Conservation (phyloP, 2,329 filamentous ascomycete species). For the Emericellopsis cladophorae region DNA sequence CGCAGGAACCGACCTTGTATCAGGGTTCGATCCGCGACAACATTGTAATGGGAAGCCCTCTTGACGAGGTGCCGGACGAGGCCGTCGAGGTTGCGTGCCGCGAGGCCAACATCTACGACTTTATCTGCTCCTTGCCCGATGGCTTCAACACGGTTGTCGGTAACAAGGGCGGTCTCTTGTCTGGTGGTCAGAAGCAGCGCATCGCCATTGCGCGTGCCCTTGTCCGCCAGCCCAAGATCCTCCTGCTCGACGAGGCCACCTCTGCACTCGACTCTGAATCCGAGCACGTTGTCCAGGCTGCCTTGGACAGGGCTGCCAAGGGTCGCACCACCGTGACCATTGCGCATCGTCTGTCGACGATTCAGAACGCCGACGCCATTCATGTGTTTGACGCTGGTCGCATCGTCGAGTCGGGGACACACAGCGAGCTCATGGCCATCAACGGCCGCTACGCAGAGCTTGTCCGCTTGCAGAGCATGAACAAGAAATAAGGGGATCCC, state of each 20-base stretch:
- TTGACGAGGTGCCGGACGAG: constrained; percentile 67
- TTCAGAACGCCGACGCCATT: constrained; percentile 87
- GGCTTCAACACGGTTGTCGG: constrained; percentile 93
- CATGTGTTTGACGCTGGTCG: constrained; percentile 87
- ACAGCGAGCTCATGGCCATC: constrained; percentile 56
- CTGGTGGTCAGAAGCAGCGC: constrained; percentile 92
- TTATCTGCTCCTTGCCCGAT: constrained; percentile 69
- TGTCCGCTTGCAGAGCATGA: constrained; percentile 59
- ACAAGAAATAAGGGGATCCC: not conserved
- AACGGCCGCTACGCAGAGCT: constrained; percentile 67
- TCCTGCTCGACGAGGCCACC: constrained; percentile 90
- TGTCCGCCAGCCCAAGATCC: constrained; percentile 79
- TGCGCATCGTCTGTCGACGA: constrained; percentile 81
- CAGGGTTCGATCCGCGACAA: constrained; percentile 81
- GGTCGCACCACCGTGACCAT: constrained; percentile 88
- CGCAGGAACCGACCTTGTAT: constrained; percentile 87
- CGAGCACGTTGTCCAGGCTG: constrained; percentile 65
- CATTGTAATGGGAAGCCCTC: constrained; percentile 72
- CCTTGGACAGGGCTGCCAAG: constrained; percentile 67
- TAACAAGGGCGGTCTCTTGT: constrained; percentile 82
- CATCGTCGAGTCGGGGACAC: constrained; percentile 75
- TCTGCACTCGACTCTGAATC: constrained; percentile 75
- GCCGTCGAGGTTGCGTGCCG: constrained; percentile 30
- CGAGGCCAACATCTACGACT: constrained; percentile 84
- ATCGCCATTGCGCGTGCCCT: constrained; percentile 89